These are phyloP conservation scores for Giardia duodenalis DNA, from an alignment of 208 protist species.

Conservation along the genomic window DNA sequence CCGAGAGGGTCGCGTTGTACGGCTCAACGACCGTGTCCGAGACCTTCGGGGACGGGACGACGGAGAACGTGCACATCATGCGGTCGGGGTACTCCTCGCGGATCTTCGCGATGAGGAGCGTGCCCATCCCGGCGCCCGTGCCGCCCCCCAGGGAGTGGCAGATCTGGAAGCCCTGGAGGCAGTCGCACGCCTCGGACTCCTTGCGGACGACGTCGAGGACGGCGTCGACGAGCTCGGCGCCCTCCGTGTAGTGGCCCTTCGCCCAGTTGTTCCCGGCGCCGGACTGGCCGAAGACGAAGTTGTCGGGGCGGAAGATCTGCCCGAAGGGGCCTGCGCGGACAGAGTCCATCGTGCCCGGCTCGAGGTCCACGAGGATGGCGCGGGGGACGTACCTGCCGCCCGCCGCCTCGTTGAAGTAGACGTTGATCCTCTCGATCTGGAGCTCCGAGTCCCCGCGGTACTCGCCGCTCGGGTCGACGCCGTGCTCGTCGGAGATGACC, in stretches of 20 bases:
- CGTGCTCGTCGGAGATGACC: constrained; percentile 58
- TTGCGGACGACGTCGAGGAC: constrained; percentile 88
- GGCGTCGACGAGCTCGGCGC: constrained; percentile 81
- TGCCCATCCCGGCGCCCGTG: constrained; percentile 87
- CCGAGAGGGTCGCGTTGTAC: constrained; percentile 6
- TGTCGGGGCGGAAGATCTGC: constrained; percentile 76
- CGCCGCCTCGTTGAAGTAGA: constrained; percentile 88
- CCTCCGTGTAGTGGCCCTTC: constrained; percentile 93
- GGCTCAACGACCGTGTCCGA: constrained; percentile 7
- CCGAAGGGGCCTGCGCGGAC: constrained; percentile 59
- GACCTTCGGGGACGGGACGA: constrained; percentile 68
- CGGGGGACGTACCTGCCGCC: constrained; percentile 66
- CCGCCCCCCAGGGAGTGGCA: constrained; percentile 90
- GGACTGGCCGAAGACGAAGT: constrained; percentile 89
- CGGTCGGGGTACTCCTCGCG: constrained; percentile 89
- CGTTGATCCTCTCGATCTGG: constrained; percentile 90
- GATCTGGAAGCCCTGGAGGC: constrained; percentile 92
- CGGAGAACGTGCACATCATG: constrained; percentile 91
- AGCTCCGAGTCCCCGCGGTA: constrained; percentile 72
- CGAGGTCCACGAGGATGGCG: constrained; percentile 63
- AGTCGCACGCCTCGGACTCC: constrained; percentile 86
- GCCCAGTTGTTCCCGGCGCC: constrained; percentile 95
- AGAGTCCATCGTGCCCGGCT: constrained; percentile 87
- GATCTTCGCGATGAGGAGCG: constrained; percentile 85
- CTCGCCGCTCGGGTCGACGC: constrained; percentile 71